These are phyloP conservation scores for Fraxinus excelsior DNA, from an alignment of 257 asterid genomes.

Conservation along the genomic window DNA sequence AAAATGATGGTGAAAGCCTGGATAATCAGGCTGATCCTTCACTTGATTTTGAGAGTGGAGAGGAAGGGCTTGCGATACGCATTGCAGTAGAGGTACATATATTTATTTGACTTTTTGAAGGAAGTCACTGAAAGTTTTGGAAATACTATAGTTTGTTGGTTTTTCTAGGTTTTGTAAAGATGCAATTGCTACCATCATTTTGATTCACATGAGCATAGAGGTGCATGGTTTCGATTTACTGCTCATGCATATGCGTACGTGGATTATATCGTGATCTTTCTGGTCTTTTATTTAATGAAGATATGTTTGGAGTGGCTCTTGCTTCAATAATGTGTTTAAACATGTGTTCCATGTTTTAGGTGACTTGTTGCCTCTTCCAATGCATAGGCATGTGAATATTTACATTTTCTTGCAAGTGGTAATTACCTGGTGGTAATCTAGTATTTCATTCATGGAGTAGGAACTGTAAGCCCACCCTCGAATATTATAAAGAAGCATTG, in stretches of 20 bases:
- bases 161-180: not conserved
- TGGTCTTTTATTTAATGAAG: not conserved
- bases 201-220: not conserved
- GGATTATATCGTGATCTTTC: not conserved
- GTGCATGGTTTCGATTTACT: not conserved
- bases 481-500: not conserved
- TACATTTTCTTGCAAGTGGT: not conserved
- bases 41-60: conserved; percentile 63
- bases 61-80: conserved; percentile 91
- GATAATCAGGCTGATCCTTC: conserved; percentile 36
- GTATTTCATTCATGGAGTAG: not conserved
- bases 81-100: conserved; percentile 77
- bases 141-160: not conserved
- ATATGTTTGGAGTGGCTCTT: not conserved
- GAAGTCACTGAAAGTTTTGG: not conserved
- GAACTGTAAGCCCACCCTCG: conserved; percentile 3
- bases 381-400: not conserved
- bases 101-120: not conserved
- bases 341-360: not conserved
- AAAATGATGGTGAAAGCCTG: conserved; percentile 35
- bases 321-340: not conserved
- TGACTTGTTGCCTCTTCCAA: not conserved
- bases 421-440: not conserved
- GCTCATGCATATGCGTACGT: not conserved
- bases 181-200: not conserved